Percentiles rank a stretch among this genome's conserved stretches.
These are phyloP conservation scores for Trichoderma koningiopsis DNA, from an alignment of 2,329 filamentous ascomycete genomes.

Conservation along the genomic window DNA sequence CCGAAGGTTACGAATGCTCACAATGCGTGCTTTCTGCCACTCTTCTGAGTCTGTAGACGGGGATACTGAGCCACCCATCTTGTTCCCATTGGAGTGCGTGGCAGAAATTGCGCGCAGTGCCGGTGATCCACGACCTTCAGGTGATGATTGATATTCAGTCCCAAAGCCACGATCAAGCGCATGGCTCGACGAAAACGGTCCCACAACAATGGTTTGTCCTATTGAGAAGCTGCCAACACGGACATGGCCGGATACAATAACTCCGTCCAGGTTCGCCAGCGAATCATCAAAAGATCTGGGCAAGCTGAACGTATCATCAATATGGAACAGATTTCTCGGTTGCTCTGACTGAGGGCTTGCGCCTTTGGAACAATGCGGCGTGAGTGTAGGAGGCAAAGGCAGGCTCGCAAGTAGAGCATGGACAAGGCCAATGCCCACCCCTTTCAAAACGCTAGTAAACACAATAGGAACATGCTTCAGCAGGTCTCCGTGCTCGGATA, in stretches of 20 bases:
- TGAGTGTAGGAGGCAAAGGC: slow-evolving; percentile 64
- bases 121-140: slow-evolving; percentile 52
- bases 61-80: slow-evolving; percentile 52
- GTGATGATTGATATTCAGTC: slow-evolving; percentile 51
- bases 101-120: slow-evolving; percentile 56
- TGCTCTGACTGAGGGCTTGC: slow-evolving; percentile 60
- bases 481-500: slow-evolving; percentile 48
- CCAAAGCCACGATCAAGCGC: slow-evolving; percentile 44
- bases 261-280: slow-evolving; percentile 44
- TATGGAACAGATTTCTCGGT: slow-evolving; percentile 73
- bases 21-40: slow-evolving; percentile 80
- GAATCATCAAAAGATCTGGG: slow-evolving; percentile 57
- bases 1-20: slow-evolving; percentile 85
- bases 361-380: slow-evolving; percentile 57
- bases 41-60: slow-evolving; percentile 60
- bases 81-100: slow-evolving; percentile 55
- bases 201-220: slow-evolving; percentile 76
- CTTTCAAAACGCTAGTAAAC: slow-evolving; percentile 83
- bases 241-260: slow-evolving; percentile 83
- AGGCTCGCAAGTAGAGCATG: slow-evolving; percentile 80
- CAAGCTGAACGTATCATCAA: slow-evolving; percentile 86
- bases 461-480: slow-evolving; percentile 74
- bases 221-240: slow-evolving; percentile 77
- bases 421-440: slow-evolving; percentile 75
- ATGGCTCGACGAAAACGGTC: slow-evolving; percentile 69